phyloP scores from a whole-genome alignment of 768 basidiomycete genomes.

The Russula vinacea region DNA sequence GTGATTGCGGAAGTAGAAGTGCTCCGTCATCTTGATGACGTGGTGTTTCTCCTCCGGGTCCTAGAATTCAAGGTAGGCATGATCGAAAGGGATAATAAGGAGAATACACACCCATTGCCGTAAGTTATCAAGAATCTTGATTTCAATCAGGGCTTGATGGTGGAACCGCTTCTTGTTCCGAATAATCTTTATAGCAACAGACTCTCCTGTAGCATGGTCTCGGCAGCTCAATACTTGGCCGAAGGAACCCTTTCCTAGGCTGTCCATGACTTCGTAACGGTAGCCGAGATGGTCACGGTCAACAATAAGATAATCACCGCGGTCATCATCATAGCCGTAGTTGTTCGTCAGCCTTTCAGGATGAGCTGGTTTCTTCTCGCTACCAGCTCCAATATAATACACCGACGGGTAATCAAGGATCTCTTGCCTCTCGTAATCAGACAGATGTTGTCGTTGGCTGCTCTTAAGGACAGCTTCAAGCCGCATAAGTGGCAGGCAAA shows the following conservation, averaged over 20 bases:
- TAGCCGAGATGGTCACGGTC: slow-evolving; percentile 91
- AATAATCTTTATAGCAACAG: slow-evolving; percentile 99
- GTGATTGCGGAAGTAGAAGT: slow-evolving; percentile 97
- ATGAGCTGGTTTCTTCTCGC: slow-evolving; percentile 80
- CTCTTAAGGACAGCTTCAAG: slow-evolving; percentile 61
- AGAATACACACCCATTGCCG: slow-evolving; percentile 85
- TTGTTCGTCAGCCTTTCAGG: slow-evolving; percentile 76
- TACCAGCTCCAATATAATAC: slow-evolving; percentile 76
- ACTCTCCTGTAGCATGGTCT: slow-evolving; percentile 91
- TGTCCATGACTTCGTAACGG: slow-evolving; percentile 92
- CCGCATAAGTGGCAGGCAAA: not conserved
- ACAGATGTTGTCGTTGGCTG: slow-evolving; percentile 65
- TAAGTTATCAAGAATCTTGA: slow-evolving; percentile 95
- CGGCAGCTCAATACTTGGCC: slow-evolving; percentile 95
- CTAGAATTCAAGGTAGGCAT: slow-evolving; percentile 41
- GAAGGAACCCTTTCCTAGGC: slow-evolving; percentile 96
- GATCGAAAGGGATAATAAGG: not conserved
- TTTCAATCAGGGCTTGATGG: slow-evolving; percentile 97
- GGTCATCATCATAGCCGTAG: slow-evolving; percentile 95
- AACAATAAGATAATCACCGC: slow-evolving; percentile 93
- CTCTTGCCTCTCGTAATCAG: slow-evolving; percentile 87
- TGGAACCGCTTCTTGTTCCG: slow-evolving; percentile 99
- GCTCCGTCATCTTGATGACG: slow-evolving; percentile 97
- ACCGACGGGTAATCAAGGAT: slow-evolving; percentile 82
- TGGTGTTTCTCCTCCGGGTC: slow-evolving; percentile 96